Evolutionary conservation across 1,284 basidiomycete genomes (phyloP).

Genomic region (Fistulina hepatica): DNA sequence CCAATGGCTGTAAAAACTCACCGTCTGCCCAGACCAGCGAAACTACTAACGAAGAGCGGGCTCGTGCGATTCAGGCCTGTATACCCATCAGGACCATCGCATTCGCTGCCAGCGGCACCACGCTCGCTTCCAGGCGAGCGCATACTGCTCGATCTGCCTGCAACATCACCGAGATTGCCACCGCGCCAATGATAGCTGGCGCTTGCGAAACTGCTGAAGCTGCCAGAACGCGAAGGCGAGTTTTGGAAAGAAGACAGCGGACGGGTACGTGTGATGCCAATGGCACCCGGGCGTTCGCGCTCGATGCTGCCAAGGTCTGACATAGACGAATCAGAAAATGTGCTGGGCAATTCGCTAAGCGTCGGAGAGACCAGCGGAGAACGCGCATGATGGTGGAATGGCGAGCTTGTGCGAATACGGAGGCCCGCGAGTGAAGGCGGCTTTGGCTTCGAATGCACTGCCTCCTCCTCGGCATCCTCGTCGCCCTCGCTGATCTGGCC

Average conservation of each 20-base stretch:
- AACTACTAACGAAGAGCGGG: constrained; percentile 1
- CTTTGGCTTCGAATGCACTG: constrained; percentile 9
- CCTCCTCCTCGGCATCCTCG: constrained; percentile 32
- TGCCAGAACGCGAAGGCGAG: not conserved
- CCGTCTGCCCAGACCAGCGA: not conserved
- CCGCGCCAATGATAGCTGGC: not conserved
- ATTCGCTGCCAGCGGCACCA: not conserved
- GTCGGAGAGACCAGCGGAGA: not conserved
- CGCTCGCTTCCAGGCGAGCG: too few species aligned
- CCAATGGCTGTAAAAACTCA: too few species aligned
- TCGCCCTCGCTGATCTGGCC: constrained; percentile 45
- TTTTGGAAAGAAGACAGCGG: not conserved
- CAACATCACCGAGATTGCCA: too few species aligned
- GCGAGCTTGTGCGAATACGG: not conserved
- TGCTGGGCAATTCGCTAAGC: not conserved
- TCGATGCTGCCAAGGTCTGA: not conserved
- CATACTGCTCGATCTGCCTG: too few species aligned
- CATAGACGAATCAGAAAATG: not conserved
- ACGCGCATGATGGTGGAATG: too few species aligned
- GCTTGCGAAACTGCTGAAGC: constrained; percentile 1
- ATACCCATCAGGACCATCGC: constrained; percentile 1
- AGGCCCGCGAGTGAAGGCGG: constrained; percentile 6
- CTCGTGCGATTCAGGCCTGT: not conserved
- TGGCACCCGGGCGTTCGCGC: not conserved
- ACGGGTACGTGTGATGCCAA: not conserved